Evolutionary conservation across 768 basidiomycete species (phyloP).

Genomic region (Strobilomyces echinocephalus): DNA sequence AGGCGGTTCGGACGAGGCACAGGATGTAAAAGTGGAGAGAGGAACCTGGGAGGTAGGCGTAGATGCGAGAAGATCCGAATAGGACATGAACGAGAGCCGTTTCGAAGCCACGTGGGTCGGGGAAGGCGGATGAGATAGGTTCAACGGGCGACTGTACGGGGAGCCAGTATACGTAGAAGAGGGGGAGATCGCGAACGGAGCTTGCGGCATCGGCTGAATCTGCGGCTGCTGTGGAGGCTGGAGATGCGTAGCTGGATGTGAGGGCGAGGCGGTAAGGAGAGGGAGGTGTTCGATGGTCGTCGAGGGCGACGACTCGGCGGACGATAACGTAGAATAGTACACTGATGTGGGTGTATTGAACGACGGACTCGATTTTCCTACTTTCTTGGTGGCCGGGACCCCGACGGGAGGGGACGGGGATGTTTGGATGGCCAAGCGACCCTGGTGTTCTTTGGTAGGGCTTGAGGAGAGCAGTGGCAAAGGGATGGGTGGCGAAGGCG

Average conservation of each 20-base stretch:
- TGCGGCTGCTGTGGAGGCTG: constrained; percentile 13
- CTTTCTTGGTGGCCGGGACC: constrained; percentile 2
- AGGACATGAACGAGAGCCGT: constrained; percentile 85
- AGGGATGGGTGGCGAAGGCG: constrained; percentile 16
- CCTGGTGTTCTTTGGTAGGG: constrained; percentile 21
- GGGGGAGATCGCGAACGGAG: constrained; percentile 14
- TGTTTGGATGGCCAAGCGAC: constrained; percentile 23
- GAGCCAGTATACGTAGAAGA: constrained; percentile 27
- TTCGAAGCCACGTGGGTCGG: constrained; percentile 50
- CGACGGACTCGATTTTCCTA: constrained; percentile 19
- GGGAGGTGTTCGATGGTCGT: constrained; percentile 34
- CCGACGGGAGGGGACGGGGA: constrained; percentile 3
- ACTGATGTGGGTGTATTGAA: constrained; percentile 46
- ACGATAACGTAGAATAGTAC: constrained; percentile 41
- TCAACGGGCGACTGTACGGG: constrained; percentile 21
- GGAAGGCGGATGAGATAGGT: constrained; percentile 38
- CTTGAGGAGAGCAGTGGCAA: constrained; percentile 26
- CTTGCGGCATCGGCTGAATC: constrained; percentile 14
- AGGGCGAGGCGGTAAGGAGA: constrained; percentile 18
- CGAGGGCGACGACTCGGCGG: constrained; percentile 36
- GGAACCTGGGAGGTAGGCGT: constrained; percentile 70
- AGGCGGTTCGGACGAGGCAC: constrained; percentile 55
- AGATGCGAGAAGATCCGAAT: constrained; percentile 76
- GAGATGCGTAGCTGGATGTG: constrained; percentile 20
- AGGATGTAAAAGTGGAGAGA: constrained; percentile 67